Evolutionary conservation across 306 rosid species (phyloP), one percentile per base, ranked within the genome.

Genomic region (Datisca glomerata): DNA sequence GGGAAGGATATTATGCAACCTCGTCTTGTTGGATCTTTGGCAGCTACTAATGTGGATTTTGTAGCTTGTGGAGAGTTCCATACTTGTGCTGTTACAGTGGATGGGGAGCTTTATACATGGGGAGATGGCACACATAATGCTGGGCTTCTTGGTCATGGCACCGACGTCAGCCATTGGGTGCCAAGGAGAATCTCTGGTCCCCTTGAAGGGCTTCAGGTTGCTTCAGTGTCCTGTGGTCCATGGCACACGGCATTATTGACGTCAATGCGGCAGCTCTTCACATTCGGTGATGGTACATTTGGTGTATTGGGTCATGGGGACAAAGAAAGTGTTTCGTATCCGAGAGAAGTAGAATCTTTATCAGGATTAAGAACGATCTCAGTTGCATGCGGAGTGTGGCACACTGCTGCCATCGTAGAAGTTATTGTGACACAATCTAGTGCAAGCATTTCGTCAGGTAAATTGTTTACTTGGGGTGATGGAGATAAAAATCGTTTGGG

Each of bases 351-450:
- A 11, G 99, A 80, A 53, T 78, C 85, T 57, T 82, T 91, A n/a
- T 80, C 82, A 64, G 99, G 99, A 48, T 85, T 91, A 53, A 85
- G 94, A 41, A 91, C 99, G 15, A 80, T 81, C 59, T 71, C 76
- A 61, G 96, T 92, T 54, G 81, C 99, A 53, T 91, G 94, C 59
- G 99, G 96, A 46, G 99, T 81, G 69, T 91, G 99, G 99, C 99
- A 91, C 63, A 85, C 99, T 40, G 99, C 96, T 46, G 96, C 99
- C 15, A 92, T 85, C 31, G 84, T 91, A 34, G 99, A 91, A 78
- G 85, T 91, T 55, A 78, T 81, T 79, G 80, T 68, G 49, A 93
- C 94, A 28, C 72, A 76, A 56, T 80, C 96, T 24, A 74, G 89
- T 72, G 76, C 94, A 49, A 75, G 86, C 57, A 73, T 75, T 56